Evolutionary conservation across 2,329 filamentous ascomycete species (phyloP).

Genomic region (Cercospora zeae-maydis): DNA sequence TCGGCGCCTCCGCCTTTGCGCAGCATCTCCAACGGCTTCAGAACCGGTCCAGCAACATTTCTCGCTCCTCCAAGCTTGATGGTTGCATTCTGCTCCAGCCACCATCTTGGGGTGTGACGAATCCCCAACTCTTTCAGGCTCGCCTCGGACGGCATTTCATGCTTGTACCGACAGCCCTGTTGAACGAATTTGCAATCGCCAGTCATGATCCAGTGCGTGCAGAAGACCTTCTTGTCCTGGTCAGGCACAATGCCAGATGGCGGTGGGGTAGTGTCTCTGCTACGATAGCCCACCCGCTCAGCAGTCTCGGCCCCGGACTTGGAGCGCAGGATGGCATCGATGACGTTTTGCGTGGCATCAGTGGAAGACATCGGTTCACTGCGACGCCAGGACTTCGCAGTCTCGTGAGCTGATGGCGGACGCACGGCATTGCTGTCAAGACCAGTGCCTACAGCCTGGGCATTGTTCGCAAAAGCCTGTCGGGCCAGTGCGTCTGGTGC

Average conservation of each 20-base stretch:
- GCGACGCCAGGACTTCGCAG: constrained; percentile 28
- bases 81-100: constrained; percentile 45
- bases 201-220: constrained; percentile 84
- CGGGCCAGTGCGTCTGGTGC: constrained; percentile 27
- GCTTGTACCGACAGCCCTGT: constrained; percentile 83
- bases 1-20: constrained; percentile 21
- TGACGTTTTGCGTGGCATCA: constrained; percentile 27
- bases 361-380: constrained; percentile 13
- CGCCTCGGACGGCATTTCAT: constrained; percentile 76
- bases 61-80: constrained; percentile 27
- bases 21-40: constrained; percentile 28
- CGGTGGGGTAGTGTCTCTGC: constrained; percentile 22
- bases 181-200: constrained; percentile 82
- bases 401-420: constrained; percentile 25
- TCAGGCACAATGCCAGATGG: constrained; percentile 42
- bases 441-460: not conserved
- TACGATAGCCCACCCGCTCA: constrained; percentile 30
- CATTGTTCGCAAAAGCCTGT: constrained; percentile 20
- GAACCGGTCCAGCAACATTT: constrained; percentile 16
- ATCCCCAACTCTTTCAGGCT: constrained; percentile 70
- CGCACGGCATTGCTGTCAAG: constrained; percentile 9
- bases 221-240: constrained; percentile 66
- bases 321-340: constrained; percentile 33
- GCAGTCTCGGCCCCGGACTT: constrained; percentile 29
- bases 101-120: constrained; percentile 55